These are phyloP conservation scores for Dryas integrifolia DNA, from an alignment of 331 rosid species.

Conservation along the genomic window DNA sequence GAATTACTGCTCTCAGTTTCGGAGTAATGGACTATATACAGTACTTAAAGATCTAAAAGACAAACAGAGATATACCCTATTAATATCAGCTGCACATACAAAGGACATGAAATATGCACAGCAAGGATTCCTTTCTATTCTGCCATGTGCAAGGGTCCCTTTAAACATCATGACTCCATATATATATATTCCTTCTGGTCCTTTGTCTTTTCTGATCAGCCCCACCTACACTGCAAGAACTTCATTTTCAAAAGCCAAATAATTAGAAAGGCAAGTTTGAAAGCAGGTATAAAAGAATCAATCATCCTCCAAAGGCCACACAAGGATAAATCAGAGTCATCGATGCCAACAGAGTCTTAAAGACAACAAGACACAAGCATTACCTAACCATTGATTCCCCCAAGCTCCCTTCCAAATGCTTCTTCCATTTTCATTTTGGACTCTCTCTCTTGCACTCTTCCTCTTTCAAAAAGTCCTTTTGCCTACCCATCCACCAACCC, in stretches of 20 bases:
- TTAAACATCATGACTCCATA: slow-evolving; percentile 42
- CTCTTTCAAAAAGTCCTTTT: slow-evolving; percentile 58
- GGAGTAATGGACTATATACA: slow-evolving; percentile 1
- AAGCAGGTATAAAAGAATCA: slow-evolving; percentile 14
- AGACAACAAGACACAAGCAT: slow-evolving; percentile 60
- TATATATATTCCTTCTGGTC: slow-evolving; percentile 48
- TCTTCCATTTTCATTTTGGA: slow-evolving; percentile 58
- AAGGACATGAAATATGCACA: slow-evolving; percentile 9
- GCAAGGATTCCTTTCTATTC: slow-evolving; percentile 25
- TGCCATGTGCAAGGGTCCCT: slow-evolving; percentile 33
- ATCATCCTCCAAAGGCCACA: slow-evolving; percentile 31
- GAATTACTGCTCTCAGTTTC: not conserved
- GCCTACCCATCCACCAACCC: slow-evolving; percentile 59
- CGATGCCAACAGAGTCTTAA: slow-evolving; percentile 35
- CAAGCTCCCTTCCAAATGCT: slow-evolving; percentile 69
- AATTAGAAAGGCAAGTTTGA: slow-evolving; percentile 21
- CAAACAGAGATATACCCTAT: not conserved
- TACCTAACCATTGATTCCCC: slow-evolving; percentile 71
- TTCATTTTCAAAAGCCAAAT: slow-evolving; percentile 8
- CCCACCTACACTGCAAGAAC: slow-evolving; percentile 29
- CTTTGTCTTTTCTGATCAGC: slow-evolving; percentile 47
- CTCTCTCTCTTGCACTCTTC: slow-evolving; percentile 37
- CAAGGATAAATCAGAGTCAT: slow-evolving; percentile 22
- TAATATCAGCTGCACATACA: slow-evolving; percentile 5
- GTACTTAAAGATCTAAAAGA: slow-evolving; percentile 4